Percentiles rank a stretch among this genome's conserved stretches.
phyloP scores from a whole-genome alignment of 495 filamentous ascomycete genomes.

The Elaphomyces granulatus region DNA sequence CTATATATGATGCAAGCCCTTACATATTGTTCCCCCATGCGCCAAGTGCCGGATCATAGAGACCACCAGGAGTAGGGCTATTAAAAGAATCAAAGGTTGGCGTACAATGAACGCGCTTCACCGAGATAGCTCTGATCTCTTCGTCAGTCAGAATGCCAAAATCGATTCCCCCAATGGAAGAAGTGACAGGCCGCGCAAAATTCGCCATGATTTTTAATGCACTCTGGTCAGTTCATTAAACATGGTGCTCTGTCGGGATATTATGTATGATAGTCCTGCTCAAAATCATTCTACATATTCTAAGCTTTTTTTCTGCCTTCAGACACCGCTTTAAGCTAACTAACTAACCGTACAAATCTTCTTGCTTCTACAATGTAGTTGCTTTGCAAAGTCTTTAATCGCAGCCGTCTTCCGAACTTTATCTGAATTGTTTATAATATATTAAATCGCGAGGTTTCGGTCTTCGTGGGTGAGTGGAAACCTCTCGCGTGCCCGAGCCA shows the following conservation, averaged over 20 bases:
- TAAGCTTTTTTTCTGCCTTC: constrained; percentile 16
- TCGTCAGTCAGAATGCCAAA: constrained; percentile 68
- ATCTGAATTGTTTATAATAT: no score
- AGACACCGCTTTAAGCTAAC: constrained; percentile 10
- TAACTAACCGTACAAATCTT: no score
- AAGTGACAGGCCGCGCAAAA: constrained; percentile 77
- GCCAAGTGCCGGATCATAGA: constrained; percentile 90
- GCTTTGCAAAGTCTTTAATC: no score
- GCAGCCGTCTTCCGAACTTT: no score
- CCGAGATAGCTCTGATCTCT: constrained; percentile 80
- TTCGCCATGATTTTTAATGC: constrained; percentile 52
- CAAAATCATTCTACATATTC: no score
- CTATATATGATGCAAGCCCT: constrained; percentile 20
- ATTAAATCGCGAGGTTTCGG: no score
- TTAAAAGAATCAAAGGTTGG: constrained; percentile 78
- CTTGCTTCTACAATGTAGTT: no score
- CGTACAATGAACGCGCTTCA: constrained; percentile 80
- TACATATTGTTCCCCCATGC: constrained; percentile 72
- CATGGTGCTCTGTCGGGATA: no score
- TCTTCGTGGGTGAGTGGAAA: constrained; percentile 10
- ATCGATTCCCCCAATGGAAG: constrained; percentile 71
- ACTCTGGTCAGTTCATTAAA: no score
- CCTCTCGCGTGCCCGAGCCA: constrained; percentile 13
- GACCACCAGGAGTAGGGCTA: constrained; percentile 71
- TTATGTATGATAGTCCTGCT: no score